Base-by-base conservation (phyloP, 2,329 filamentous ascomycete genomes). In the Fusarium sp. region DNA sequence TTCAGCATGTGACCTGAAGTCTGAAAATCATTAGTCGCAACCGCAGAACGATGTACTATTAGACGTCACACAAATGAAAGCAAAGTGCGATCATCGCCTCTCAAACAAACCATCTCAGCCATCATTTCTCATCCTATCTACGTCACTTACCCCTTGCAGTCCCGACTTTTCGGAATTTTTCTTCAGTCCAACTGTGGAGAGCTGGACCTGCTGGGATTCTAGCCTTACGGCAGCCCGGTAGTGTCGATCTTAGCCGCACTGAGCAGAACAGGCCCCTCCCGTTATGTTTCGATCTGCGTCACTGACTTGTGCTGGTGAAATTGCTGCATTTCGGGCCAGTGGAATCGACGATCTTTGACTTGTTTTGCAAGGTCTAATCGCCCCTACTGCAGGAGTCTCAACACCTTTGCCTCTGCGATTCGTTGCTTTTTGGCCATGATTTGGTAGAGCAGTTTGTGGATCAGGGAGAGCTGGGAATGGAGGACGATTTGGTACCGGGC, bases 81-180 rank as follows among this genome's bases (percentile, higher is more conserved):
- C 36, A 41, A 18, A 44, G 10, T 35, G 15, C 6, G 15, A 65
- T 50, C 51, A 22, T 31, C 45, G 5, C 5, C 31, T 48, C 30
- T 51, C 51, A 38, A 56, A 36, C 30, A 33, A 14, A 26, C n/a
- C 20, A 54, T 57, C 58, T 69, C 38, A 51, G 15, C 41, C 50
- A 41, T 33, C 41, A 55, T 44, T 41, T 28, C 35, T 51, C 16
- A 26, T 12, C 14, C 15, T 45, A 22, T 20, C n/a, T 30, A 57
- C 55, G 50, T 65, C 58, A 65, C 31, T 18, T 18, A 15, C 47
- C 59, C 54, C 28, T 68, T 68, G 22, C 33, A n/a, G n/a, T 42
- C 44, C 33, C 35, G 51, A 42, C 44, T 56, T 38, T 30, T 42
- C n/a, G n/a, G 48, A 38, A 42, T 35, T 20, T 39, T 33, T 20